Evolutionary conservation across 2,329 filamentous ascomycete species (phyloP), one percentile per base, ranked within the genome.

Genomic region (Gremmenia infestans): DNA sequence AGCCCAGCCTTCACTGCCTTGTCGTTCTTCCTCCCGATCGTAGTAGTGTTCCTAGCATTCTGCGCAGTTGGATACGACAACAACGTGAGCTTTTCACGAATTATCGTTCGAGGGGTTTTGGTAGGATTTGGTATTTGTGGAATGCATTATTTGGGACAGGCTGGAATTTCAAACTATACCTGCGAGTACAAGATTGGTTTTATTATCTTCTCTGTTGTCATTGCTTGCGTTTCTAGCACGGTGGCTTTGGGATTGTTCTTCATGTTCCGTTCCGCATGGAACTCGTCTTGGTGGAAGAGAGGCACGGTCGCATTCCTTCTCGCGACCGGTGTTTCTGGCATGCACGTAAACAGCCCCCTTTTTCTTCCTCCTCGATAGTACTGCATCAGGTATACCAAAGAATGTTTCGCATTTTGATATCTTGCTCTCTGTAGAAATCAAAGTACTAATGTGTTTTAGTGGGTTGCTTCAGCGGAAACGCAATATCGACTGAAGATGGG

Each of bases 81-180:
- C 59, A 74, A 70, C 28, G 77, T 86, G 14, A 79, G 78, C 17
- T 81, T 81, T 72, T 72, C 79, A 71, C 80, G 85, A 46, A 78
- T 88, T 11, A 67, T 78, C 7, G 67, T 82, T 5, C 86, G 87
- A 8, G 89, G 90, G 6, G 67, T 83, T 1, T 76, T 92, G 45
- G 87, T 87, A 1, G 91, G 91, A 14, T 76, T 84, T 5, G 86
- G 89, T 22, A 86, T 94, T 50, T 90, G 87, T 57, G 88, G 87
- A 35, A 94, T 95, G 90, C 89, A 95, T 70, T 95, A 94, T 66
- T 76, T 93, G 17, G 89, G 89, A n/a, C 91, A 95, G 68, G 81
- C 87, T 35, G 90, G 89, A 36, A 91, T 93, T 59, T 78, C 79
- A 28, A 93, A 95, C 69, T 96, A 94, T 67, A 72, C 69, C 4